Evolutionary conservation across 257 asterid species (phyloP).

Genomic region (Fraxinus cuspidata): DNA sequence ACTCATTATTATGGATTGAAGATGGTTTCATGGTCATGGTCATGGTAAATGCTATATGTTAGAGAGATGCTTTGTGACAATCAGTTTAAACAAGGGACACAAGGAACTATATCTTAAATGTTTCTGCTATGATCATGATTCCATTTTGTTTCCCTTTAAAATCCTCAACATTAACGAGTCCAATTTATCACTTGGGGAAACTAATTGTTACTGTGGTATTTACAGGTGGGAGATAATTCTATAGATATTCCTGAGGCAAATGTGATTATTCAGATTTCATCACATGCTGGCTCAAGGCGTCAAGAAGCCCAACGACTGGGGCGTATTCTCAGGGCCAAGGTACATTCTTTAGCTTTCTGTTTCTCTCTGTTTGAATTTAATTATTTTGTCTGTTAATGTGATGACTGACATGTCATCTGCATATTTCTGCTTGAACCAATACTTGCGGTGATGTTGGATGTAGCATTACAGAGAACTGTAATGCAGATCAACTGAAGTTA

Average conservation of each 20-base stretch:
- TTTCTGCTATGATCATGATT: background rate
- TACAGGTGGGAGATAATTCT: slow-evolving; percentile 97
- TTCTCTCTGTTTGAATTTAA: background rate
- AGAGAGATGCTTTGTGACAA: background rate
- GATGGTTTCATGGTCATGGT: background rate
- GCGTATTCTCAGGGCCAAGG: slow-evolving; percentile 99
- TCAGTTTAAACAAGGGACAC: background rate
- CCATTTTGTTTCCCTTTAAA: background rate
- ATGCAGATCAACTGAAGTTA: background rate
- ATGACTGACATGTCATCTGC: background rate
- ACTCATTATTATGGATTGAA: background rate
- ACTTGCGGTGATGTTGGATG: background rate
- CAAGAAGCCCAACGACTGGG: slow-evolving; percentile 99
- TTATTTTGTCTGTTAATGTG: background rate
- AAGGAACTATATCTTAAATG: background rate
- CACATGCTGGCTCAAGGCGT: slow-evolving; percentile 99
- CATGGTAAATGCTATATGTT: background rate
- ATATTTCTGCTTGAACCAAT: background rate
- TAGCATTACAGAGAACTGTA: background rate
- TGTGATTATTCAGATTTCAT: slow-evolving; percentile 95
- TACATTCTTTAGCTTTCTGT: slow-evolving; percentile 19
- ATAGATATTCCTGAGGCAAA: slow-evolving; percentile 99
- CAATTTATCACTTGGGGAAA: background rate
- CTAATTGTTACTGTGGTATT: slow-evolving; percentile 25
- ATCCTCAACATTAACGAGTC: background rate